Evolutionary conservation across 1,284 basidiomycete species (phyloP), one percentile per base, ranked within the genome.

Genomic region (Anthracocystis walkeri): DNA sequence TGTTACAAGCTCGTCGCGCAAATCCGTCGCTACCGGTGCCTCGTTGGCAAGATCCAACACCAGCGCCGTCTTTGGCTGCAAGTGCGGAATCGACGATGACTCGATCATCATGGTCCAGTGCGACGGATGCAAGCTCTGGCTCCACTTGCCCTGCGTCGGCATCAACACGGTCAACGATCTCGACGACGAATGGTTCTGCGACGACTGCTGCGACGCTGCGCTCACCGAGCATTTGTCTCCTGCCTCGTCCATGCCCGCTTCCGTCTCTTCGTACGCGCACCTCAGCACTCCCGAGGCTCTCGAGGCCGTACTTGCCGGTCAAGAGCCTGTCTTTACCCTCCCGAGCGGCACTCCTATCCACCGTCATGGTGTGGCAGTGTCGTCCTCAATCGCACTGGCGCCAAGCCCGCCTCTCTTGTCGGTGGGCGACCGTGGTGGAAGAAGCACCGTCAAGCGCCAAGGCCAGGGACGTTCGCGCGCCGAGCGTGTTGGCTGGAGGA

Each of bases 111-210:
- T 85, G 82, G 84, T 86, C 12, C 82, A 81, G 60, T 86, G 85
- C 70, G 83, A 86, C 53, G 65, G 65, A 31, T 86, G 85, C 68
- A 62, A 67, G 35, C 60, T 60, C 16, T 86, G 85, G 85, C 80
- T 83, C 45, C 85, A 86, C 55, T 62, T 85, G 52, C 68, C 75
- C 4, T 86, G 85, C 58, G 75, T 84, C 42, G 83, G 83, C 16
- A 73, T 86, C 46, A 62, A 65, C 38, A 75, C 69, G 25, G 79
- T 78, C 38, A 78, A 79, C 50, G 77, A 83, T 18, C 74, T 84
- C 16, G 80, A 76, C 33, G 82, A 82, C 44, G 79, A 84, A 27
- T 85, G 84, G 84, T 84, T 68, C 74, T 85, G 84, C 60, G 73
- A 75, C 56, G 68, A 71, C 31, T 75, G 73, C 61, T 75, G 73